These are phyloP conservation scores for Biancaea sappan DNA, from an alignment of 306 rosid species.

Conservation along the genomic window DNA sequence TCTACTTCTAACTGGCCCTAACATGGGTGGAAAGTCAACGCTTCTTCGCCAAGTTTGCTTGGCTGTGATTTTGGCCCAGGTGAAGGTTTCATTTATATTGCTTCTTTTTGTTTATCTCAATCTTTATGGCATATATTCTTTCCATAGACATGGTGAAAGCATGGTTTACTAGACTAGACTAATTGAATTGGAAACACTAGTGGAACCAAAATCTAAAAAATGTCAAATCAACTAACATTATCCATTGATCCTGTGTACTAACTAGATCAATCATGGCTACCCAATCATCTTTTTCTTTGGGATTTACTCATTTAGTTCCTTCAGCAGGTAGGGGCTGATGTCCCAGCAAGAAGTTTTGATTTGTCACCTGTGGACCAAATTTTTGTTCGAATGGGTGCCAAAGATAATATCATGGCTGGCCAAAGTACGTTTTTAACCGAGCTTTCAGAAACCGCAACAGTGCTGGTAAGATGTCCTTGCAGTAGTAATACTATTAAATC, in stretches of 20 bases:
- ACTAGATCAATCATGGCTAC: not conserved
- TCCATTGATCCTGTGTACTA: not conserved
- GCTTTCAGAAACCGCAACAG: constrained; percentile 90
- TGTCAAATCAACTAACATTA: not conserved
- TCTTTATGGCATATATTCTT: not conserved
- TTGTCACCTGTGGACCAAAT: constrained; percentile 86
- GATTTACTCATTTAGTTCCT: constrained; percentile 32
- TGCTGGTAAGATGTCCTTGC: constrained; percentile 69
- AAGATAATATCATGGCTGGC: constrained; percentile 95
- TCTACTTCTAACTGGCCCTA: constrained; percentile 92
- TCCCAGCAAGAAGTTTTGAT: constrained; percentile 89
- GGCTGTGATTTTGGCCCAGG: constrained; percentile 94
- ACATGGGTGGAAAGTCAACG: constrained; percentile 99
- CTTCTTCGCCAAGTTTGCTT: constrained; percentile 97
- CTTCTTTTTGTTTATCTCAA: constrained; percentile 27
- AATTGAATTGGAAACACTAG: not conserved
- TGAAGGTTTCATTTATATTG: constrained; percentile 34
- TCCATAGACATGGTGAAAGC: not conserved
- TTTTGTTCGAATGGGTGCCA: constrained; percentile 97
- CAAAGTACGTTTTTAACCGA: constrained; percentile 97
- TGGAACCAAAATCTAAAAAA: not conserved
- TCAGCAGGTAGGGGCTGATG: constrained; percentile 88
- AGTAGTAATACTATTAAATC: constrained; percentile 7
- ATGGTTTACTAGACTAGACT: not conserved
- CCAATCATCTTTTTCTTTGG: not conserved